Evolutionary conservation across 2,329 filamentous ascomycete species (phyloP).

Genomic region (Fusarium siculi): DNA sequence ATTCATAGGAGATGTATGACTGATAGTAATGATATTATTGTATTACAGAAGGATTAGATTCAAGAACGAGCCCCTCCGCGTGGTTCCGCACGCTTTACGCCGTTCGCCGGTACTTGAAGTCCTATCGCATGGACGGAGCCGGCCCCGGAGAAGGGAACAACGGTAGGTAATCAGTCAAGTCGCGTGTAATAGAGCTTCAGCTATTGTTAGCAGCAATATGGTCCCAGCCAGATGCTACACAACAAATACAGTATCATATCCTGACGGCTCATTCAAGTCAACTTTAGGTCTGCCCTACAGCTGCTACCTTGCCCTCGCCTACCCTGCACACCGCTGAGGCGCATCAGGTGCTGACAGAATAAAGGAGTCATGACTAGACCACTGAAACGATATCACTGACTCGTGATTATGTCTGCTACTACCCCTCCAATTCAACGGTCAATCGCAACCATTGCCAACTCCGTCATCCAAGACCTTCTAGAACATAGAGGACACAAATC

Average conservation of each 20-base stretch:
- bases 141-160: not conserved
- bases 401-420: conserved; percentile 17
- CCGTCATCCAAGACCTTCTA: conserved; percentile 43
- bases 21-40: not conserved
- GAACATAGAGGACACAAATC: conserved; percentile 36
- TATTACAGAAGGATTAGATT: not conserved
- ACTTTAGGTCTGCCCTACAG: not conserved
- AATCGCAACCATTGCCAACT: conserved; percentile 19
- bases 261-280: not conserved
- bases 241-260: not conserved
- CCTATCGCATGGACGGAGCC: conserved; percentile 16
- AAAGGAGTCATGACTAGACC: not conserved
- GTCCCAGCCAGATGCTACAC: not conserved
- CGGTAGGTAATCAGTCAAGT: not conserved
- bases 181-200: not conserved
- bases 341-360: conserved; percentile 12
- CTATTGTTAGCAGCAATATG: not conserved
- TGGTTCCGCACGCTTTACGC: conserved; percentile 25
- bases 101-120: conserved; percentile 9
- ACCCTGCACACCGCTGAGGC: not conserved
- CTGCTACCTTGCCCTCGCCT: not conserved
- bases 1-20: not conserved
- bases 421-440: conserved; percentile 34
- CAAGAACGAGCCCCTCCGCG: not conserved
- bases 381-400: not conserved